Base-by-base conservation (phyloP, 2,329 filamentous ascomycete genomes). In the Cladophialophora exuberans region DNA sequence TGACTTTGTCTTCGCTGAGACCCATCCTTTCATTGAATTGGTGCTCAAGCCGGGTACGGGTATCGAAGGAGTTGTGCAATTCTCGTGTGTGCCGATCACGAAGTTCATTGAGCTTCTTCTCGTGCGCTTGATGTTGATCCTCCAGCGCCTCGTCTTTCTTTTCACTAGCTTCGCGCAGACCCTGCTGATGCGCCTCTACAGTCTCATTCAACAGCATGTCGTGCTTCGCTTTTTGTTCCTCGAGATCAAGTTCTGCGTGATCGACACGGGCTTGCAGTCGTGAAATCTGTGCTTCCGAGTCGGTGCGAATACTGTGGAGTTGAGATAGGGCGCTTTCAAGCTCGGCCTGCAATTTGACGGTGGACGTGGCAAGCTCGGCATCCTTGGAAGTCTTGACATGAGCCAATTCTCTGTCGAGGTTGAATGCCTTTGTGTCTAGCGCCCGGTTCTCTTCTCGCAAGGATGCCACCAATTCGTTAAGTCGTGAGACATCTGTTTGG, bases 181-280 rank as follows among this genome's bases (percentile, higher is more conserved):
- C 79, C 61, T 80, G 76, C 50, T 82, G 79, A 72, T 87, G 89
- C 13, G 82, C 84, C 57, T 84, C 83, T 56, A 89, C 83, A 18
- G 87, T 87, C 62, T 94, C 90, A 70, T 96, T 89, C 9, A 96
- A 79, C 49, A 94, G 80, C 76, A 94, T 87, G 67, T 96, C 90
- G 64, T 89, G 86, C 64, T 87, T 88, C 17, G 87, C 90, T 69
- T 88, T 91, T 52, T 85, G 81, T 2, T 88, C 91, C 66, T 96
- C 90, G 7, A 86, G 83, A 60, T 96, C 90, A 67, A 94, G 79
- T 66, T 82, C 87, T 53, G 88, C 81, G 63, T 86, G 85, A 60
- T 96, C 90, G 38, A 96, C 76, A 69, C 96, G 89, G 17, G 81
- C 76, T 49, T 90, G 85, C 23, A 91, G 75, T 65, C 85, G 86